phyloP scores from a whole-genome alignment of 1,284 basidiomycete species.

The Ganoderma multipileum region DNA sequence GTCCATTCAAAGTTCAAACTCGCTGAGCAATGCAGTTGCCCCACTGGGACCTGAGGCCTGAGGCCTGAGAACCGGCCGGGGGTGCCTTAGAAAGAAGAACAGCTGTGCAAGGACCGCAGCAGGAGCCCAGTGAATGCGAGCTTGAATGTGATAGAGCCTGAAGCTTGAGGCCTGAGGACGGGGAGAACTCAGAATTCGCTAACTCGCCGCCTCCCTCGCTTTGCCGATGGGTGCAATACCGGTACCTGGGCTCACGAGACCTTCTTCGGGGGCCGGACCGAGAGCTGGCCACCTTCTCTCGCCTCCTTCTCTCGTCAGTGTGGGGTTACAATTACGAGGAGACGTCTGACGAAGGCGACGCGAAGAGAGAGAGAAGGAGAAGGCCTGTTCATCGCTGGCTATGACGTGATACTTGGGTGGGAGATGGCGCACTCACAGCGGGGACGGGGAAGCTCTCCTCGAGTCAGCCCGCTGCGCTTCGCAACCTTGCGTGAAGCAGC shows the following conservation, averaged over 20 bases:
- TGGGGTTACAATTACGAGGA: neutral
- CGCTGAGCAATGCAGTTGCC: too few relatives aligned
- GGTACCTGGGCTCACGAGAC: too few relatives aligned
- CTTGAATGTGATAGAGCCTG: neutral
- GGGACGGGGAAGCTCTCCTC: too few relatives aligned
- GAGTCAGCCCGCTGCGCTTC: neutral
- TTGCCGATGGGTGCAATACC: neutral
- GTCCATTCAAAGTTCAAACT: too few relatives aligned
- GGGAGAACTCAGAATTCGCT: neutral
- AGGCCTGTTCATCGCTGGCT: neutral
- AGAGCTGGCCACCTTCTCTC: too few relatives aligned
- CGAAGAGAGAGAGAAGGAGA: neutral
- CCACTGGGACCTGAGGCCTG: too few relatives aligned
- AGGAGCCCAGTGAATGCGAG: neutral
- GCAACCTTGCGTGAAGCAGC: too few relatives aligned
- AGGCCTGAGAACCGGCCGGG: neutral
- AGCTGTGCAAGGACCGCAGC: conserved; percentile 2
- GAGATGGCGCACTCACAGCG: neutral
- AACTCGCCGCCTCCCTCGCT: neutral
- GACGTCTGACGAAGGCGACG: neutral
- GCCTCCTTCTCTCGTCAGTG: too few relatives aligned
- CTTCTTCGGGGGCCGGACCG: too few relatives aligned
- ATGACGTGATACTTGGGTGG: neutral
- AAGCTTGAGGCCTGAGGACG: neutral
- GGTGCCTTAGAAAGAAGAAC: neutral